Percentiles rank a stretch among this genome's conserved stretches.
These are phyloP conservation scores for Margaritispora aquatica DNA, from an alignment of 495 filamentous ascomycete species.

Conservation along the genomic window DNA sequence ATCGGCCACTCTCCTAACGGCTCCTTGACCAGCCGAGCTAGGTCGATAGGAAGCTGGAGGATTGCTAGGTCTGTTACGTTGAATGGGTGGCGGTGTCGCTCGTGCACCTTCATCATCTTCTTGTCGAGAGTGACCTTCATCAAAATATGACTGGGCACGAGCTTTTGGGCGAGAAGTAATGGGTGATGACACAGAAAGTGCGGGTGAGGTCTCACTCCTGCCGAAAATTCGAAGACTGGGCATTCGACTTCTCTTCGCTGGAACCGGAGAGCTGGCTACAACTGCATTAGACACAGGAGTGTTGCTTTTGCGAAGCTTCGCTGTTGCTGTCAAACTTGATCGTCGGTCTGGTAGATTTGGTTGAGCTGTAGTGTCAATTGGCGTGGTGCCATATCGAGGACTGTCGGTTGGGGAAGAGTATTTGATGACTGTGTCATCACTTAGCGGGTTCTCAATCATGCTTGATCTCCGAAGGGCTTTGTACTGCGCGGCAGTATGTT, in stretches of 20 bases:
- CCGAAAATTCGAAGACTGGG: conserved; percentile 1
- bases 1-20: neutral
- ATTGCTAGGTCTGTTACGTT: conserved; percentile 4
- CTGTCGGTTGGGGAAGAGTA: neutral
- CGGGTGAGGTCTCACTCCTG: neutral
- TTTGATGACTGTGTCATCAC: conserved; percentile 9
- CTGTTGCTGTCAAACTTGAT: conserved; percentile 17
- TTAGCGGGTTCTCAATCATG: conserved; percentile 10
- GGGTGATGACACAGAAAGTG: neutral
- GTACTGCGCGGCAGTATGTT: conserved; percentile 3
- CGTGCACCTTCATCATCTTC: conserved; percentile 10
- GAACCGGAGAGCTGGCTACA: neutral
- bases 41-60: conserved; percentile 3
- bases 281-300: neutral
- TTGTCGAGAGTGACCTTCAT: neutral
- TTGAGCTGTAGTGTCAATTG: conserved; percentile 4
- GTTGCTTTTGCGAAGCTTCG: conserved; percentile 9
- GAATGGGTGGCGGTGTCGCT: conserved; percentile 23
- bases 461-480: conserved; percentile 10
- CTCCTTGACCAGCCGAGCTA: conserved; percentile 10
- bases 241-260: neutral
- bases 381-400: conserved; percentile 1
- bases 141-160: neutral
- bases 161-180: neutral
- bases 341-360: conserved; percentile 17